These are phyloP conservation scores for Lenwebbia sp. DNA, from an alignment of 345 rosid species.

Conservation along the genomic window DNA sequence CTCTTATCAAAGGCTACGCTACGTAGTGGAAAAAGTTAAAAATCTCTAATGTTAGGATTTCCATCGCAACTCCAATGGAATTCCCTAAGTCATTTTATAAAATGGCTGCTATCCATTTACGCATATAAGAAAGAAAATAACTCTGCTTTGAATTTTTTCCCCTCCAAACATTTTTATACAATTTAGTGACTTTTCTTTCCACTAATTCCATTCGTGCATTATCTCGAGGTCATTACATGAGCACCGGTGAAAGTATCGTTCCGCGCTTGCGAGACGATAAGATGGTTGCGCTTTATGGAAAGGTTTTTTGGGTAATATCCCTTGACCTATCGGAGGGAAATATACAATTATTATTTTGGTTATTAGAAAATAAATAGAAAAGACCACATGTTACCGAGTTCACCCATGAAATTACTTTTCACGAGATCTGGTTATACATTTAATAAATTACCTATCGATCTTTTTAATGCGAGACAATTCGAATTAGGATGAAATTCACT, in stretches of 20 bases:
- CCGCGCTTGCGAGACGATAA: accelerated
- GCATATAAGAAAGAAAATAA: background rate
- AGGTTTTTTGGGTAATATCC: background rate
- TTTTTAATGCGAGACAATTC: background rate
- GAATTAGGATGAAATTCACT: background rate
- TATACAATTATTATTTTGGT: no score
- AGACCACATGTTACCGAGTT: background rate
- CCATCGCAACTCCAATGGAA: background rate
- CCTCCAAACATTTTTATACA: background rate
- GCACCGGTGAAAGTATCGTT: background rate
- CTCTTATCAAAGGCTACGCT: background rate
- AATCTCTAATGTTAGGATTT: background rate
- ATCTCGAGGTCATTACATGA: background rate
- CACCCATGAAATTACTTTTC: background rate
- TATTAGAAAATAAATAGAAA: background rate
- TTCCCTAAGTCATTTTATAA: no score
- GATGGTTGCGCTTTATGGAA: background rate
- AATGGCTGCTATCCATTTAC: background rate
- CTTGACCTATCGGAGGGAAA: background rate
- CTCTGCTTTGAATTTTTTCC: background rate
- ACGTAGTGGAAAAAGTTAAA: background rate
- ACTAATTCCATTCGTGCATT: background rate
- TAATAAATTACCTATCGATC: no score
- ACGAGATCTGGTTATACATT: no score
- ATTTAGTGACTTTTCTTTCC: background rate